Evolutionary conservation across 2,329 filamentous ascomycete species (phyloP), one percentile per base, ranked within the genome.

Genomic region (Aspergillus novoparasiticus): DNA sequence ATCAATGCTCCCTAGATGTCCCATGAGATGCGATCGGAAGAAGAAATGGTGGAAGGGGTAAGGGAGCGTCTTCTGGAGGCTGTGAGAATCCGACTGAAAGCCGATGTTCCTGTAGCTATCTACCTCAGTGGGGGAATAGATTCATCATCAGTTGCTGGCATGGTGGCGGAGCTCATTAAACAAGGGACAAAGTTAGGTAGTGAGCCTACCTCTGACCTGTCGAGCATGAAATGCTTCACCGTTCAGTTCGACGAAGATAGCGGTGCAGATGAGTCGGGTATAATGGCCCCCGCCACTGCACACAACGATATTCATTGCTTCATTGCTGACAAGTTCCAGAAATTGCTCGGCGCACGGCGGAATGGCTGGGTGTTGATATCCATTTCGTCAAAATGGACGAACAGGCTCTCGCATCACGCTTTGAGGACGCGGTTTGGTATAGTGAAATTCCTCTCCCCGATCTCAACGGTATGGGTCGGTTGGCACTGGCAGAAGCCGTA

Each of bases 101-200:
- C 86, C 1, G 86, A 88, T 69, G 86, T 87, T 0, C 84, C 85
- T 0, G 78, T 88, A 2, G 86, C 84, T 2, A 76, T 88, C 57
- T 87, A 85, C 62, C 75, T 88, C 0, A 83, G 80, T 21, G 86
- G 86, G 2, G 86, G 86, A 1, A 81, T 88, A 54, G 86, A 88
- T 69, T 86, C 84, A 0, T 87, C 85, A 0, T 78, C 81, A 1
- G 73, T 88, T 23, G 85, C 85, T 10, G 86, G 86, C 2, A 86
- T 88, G 68, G 81, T 83, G 2, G 81, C 80, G 0, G 77, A 87
- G 63, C 77, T 87, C 1, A 77, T 82, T 14, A 76, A 79, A 43
- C 73, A 83, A 28, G 79, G 81, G 14, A 74, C 79, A 26, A 73
- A 77, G 39, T 72, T 85, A n/a, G 84, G 85, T 19, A 84, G 77